Evolutionary conservation across 1,284 basidiomycete species (phyloP).

Genomic region (Microbotryum violaceum): DNA sequence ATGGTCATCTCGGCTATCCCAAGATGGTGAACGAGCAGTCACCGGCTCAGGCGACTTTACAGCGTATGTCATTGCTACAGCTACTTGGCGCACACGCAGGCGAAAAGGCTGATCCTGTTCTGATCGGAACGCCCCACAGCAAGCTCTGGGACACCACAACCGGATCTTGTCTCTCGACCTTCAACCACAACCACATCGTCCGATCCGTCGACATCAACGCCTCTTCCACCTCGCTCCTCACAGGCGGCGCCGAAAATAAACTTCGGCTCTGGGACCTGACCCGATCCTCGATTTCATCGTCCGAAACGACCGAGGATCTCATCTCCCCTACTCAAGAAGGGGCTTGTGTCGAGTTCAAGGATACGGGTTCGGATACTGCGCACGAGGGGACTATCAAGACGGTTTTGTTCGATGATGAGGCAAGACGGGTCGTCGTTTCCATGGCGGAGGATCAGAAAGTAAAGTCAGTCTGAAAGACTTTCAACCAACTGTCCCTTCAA

Average conservation of each 20-base stretch:
- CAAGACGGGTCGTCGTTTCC: slow-evolving; percentile 64
- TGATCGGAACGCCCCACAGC: slow-evolving; percentile 43
- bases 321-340: slow-evolving; percentile 6
- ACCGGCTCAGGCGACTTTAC: slow-evolving; percentile 96
- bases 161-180: slow-evolving; percentile 78
- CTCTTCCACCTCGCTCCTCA: slow-evolving; percentile 59
- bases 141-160: slow-evolving; percentile 97
- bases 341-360: slow-evolving; percentile 13
- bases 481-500: neutral
- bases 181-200: slow-evolving; percentile 96
- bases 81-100: slow-evolving; percentile 1
- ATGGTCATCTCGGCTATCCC: slow-evolving; percentile 91
- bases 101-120: neutral
- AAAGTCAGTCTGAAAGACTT: slow-evolving; percentile 53
- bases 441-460: slow-evolving; percentile 86
- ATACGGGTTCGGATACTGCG: slow-evolving; percentile 22
- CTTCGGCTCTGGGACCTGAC: slow-evolving; percentile 86
- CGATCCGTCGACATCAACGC: slow-evolving; percentile 82
- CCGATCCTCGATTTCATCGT: slow-evolving; percentile 56
- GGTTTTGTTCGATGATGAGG: slow-evolving; percentile 80
- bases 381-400: slow-evolving; percentile 88
- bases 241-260: slow-evolving; percentile 97
- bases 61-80: slow-evolving; percentile 56
- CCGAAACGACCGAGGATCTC: slow-evolving; percentile 43
- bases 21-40: slow-evolving; percentile 60